Base-by-base conservation (phyloP, 176 grass and related monocot genomes). In the Secale cereale region DNA sequence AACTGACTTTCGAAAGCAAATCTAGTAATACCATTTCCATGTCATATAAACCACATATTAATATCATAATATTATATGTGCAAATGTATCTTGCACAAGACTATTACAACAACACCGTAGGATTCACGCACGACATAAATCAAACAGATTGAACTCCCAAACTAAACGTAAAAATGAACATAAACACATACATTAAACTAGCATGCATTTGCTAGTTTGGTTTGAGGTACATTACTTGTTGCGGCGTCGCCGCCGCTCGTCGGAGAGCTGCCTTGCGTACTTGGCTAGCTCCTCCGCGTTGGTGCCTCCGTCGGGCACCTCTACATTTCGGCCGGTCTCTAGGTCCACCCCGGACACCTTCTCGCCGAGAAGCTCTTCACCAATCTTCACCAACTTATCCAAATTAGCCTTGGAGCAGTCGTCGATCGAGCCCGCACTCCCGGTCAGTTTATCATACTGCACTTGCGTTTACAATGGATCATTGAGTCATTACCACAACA, bases 291-390 rank as follows among this genome's bases (percentile, higher is more conserved):
- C 74, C 17, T 92, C 46, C 3, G 54, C 74, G 52, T 94, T 97
- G 1, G 88, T 97, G 40, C 85, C 86, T 6, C 65, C 79, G 1
- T 54, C 74, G 5, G 85, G 59, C 32, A 89, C 59, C 25, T 65
- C 66, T 78, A 86, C 86, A 30, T 62, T 81, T 22, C 25, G 28
- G 54, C 94, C 92, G 3, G 86, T 97, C 83, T 94, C 94, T 14
- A 94, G 63, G 65, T 97, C 90, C 45, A 94, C 91, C 13, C 90
- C 85, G 27, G 82, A 64, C 63, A 94, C 85, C 10, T 77, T 86
- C 28, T 80, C 88, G 70, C 10, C 45, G 7, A 97, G 85, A 35
- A 97, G 95, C 2, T 89, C 59, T 0, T 85, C 78, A 3, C 91
- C 92, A 5, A 97, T 87, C 23, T 75, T 26, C 50, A 91, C 75